phyloP scores from a whole-genome alignment of 495 filamentous ascomycete genomes.

The Podospora pseudopauciseta region DNA sequence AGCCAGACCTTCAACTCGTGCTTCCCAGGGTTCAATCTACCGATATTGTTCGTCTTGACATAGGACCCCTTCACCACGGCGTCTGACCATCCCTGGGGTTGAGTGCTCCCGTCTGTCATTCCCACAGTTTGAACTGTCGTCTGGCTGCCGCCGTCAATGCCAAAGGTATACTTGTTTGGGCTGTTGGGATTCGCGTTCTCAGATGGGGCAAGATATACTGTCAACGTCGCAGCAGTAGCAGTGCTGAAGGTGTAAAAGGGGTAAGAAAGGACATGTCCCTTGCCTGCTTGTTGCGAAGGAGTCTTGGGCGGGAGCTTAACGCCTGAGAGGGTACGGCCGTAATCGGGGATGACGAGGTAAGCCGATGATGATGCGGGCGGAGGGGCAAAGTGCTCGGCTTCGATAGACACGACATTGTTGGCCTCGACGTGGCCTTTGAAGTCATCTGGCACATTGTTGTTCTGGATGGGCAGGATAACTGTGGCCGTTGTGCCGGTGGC shows the following conservation, averaged over 20 bases:
- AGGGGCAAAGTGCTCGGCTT: constrained; percentile 50
- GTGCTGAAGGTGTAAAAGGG: constrained; percentile 55
- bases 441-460: constrained; percentile 40
- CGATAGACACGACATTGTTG: constrained; percentile 51
- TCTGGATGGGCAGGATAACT: constrained; percentile 52
- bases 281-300: constrained; percentile 36
- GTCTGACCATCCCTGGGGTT: constrained; percentile 50
- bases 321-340: constrained; percentile 53
- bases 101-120: constrained; percentile 35
- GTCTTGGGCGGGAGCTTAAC: constrained; percentile 48
- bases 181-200: constrained; percentile 50
- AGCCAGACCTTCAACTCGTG: constrained; percentile 53
- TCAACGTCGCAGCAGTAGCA: constrained; percentile 44
- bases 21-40: constrained; percentile 36
- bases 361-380: constrained; percentile 28
- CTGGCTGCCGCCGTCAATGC: constrained; percentile 44
- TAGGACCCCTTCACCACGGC: constrained; percentile 53
- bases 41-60: constrained; percentile 45
- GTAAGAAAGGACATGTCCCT: constrained; percentile 52
- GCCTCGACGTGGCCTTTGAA: constrained; percentile 59
- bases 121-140: constrained; percentile 48
- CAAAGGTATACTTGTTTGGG: constrained; percentile 53
- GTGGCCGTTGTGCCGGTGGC: constrained; percentile 39
- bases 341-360: constrained; percentile 45
- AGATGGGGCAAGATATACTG: constrained; percentile 51